A percentile compares a stretch with the other conserved stretches of the same genome.
phyloP scores from a whole-genome alignment of 106 monocot species.

The Dendrobium huoshanense region DNA sequence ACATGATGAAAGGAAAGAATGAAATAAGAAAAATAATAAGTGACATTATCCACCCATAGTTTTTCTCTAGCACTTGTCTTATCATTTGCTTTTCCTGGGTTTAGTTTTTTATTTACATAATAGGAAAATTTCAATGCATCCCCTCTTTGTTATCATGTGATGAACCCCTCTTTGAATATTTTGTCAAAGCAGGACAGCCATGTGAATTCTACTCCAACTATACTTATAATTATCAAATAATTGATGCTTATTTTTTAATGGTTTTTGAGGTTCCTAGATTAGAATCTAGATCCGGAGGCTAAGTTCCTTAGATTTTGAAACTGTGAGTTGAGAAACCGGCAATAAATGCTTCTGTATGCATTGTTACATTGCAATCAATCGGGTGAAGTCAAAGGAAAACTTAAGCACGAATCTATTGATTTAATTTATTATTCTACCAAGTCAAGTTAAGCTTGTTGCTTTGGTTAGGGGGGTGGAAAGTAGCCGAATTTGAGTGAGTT shows the following conservation, averaged over 20 bases:
- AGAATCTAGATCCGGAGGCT: background rate
- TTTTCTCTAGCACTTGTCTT: background rate
- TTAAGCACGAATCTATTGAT: background rate
- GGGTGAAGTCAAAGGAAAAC: background rate
- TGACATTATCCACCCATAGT: background rate
- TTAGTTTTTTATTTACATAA: background rate
- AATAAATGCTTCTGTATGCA: background rate
- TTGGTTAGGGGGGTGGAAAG: background rate
- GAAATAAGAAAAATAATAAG: too few species aligned
- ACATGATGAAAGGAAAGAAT: too few species aligned
- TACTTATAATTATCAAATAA: too few species aligned
- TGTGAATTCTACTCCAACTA: too few species aligned
- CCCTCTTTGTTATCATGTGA: background rate
- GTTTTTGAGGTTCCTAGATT: background rate
- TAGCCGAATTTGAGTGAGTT: too few species aligned
- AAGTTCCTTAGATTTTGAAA: constrained; percentile 4
- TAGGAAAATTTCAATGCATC: background rate
- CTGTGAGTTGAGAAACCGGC: background rate
- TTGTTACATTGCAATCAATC: background rate
- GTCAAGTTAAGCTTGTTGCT: constrained; percentile 1
- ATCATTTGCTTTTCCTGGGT: constrained; percentile 2
- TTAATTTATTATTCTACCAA: background rate
- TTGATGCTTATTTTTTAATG: background rate
- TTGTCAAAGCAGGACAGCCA: background rate
- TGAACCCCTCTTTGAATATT: background rate